Evolutionary conservation across 2,329 filamentous ascomycete genomes (phyloP).

Genomic region (Mariannaea elegans): DNA sequence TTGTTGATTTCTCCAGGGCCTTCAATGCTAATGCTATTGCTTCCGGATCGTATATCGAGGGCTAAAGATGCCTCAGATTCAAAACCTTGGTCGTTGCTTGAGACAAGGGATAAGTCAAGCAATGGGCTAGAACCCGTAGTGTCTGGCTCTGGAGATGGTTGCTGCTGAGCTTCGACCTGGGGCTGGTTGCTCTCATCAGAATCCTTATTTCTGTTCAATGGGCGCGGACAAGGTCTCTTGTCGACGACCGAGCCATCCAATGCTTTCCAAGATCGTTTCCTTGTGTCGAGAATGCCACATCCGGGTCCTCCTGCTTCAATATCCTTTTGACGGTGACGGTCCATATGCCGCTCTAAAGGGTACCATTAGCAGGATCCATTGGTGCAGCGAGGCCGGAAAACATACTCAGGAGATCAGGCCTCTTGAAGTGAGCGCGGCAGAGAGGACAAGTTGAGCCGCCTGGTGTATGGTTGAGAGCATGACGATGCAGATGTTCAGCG

Average conservation of each 20-base stretch:
- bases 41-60: conserved; percentile 1
- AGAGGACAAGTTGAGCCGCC: conserved; percentile 64
- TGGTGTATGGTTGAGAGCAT: conserved; percentile 64
- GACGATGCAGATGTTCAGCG: conserved; percentile 66
- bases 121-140: neutral
- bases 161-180: conserved; percentile 16
- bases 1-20: neutral
- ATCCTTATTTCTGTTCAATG: conserved; percentile 17
- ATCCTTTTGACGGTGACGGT: conserved; percentile 61
- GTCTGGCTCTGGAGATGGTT: conserved; percentile 17
- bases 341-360: conserved; percentile 64
- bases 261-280: conserved; percentile 65
- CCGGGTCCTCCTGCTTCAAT: conserved; percentile 63
- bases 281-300: conserved; percentile 59
- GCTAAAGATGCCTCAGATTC: neutral
- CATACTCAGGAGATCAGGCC: conserved; percentile 59
- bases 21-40: neutral
- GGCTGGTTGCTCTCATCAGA: conserved; percentile 14
- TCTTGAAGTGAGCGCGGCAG: conserved; percentile 69
- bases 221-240: conserved; percentile 40
- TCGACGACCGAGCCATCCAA: conserved; percentile 61
- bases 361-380: neutral
- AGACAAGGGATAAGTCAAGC: neutral
- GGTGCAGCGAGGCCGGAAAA: neutral
- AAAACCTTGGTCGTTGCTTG: neutral